Evolutionary conservation across 164 flowering plant genomes (phyloP), one percentile per base, ranked within the genome.

Genomic region (Cinnamomum chago): DNA sequence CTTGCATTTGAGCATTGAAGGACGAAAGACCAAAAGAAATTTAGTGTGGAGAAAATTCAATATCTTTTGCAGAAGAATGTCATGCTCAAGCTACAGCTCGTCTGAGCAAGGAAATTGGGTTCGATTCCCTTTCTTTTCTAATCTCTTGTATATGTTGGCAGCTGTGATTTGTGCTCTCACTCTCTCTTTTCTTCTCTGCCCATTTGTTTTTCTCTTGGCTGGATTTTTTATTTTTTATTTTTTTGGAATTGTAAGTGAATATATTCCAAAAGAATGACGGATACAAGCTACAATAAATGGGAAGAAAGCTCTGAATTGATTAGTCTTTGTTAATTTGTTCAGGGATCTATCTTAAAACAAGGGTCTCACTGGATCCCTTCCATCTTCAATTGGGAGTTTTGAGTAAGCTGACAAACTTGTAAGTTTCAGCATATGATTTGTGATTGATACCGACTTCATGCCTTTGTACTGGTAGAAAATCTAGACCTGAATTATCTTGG

Each of bases 261-360:
- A 35, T 35, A 7, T 35, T 35, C 47, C 47, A 35, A 35, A 30
- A 35, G 47, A 35, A 35, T 35, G 47, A 35, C 0, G 9, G 47
- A 35, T 6, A 35, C 47, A 35, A 35, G 47, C 47, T 35, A 35
- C 47, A 35, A 35, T 35, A 35, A 35, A 7, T 35, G 47, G 47
- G 47, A 1, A 35, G 47, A 35, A 35, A 35, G 47, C 47, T 35
- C 47, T 35, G 47, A 7, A 5, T 35, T 35, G 47, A 30, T 30
- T 30, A 3, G 33, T 30, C 33, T 30, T 30, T 30, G 58, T 52
- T 30, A 52, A 52, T 52, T 17, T 52, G 18, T 84, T 77, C 87
- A 91, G 97, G 83, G 97, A 94, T 77, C 77, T 94, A 55, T 94
- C 98, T 40, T 91, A 75, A 75, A 95, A 95, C 80, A 72, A 25